Base-by-base conservation (phyloP, 2,329 filamentous ascomycete species). In the Nemania sp. region DNA sequence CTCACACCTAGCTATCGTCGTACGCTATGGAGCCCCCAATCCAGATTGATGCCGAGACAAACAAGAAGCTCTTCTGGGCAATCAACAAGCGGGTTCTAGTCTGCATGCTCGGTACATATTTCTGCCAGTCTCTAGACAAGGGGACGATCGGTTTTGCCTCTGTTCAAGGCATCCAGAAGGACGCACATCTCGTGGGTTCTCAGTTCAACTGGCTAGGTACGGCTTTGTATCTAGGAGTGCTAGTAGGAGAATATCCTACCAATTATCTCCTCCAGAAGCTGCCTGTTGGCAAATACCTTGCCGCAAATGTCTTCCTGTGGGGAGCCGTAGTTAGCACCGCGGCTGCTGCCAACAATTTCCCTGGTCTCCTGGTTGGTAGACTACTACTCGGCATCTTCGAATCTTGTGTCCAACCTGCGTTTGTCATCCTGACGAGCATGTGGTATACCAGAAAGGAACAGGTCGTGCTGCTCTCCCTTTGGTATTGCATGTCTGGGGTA, bases 61-160 rank as follows among this genome's bases (percentile, higher is more conserved):
- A 86, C 81, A 75, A 80, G 80, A 69, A 83, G 74, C 71, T 86
- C 77, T 70, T 85, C 81, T 73, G 85, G 84, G 74, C 78, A 75
- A 74, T 81, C 67, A 87, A 88, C 76, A 82, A 80, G 29, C 49
- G 49, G 24, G 49, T 85, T 55, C 75, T 88, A 62, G 83, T 81
- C 11, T 86, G 85, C 73, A 84, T 86, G 74, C 77, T 84, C 53
- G 83, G 82, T 63, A 85, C 82, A 43, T 88, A 86, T 74, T 84
- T 77, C 75, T 79, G 73, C 66, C 80, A 77, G 74, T 83, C 77
- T 20, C 69, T 81, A 3, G 75, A 78, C 57, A 78, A 77, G 51
- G 75, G 75, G 0, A 77, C 74, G 2, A 69, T 77, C 13, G 71
- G 70, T 6, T 77, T 76, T 45, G 66, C 74, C 0, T 75, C 74